phyloP scores from a whole-genome alignment of 2,329 filamentous ascomycete genomes.

The Verticillium longisporum region DNA sequence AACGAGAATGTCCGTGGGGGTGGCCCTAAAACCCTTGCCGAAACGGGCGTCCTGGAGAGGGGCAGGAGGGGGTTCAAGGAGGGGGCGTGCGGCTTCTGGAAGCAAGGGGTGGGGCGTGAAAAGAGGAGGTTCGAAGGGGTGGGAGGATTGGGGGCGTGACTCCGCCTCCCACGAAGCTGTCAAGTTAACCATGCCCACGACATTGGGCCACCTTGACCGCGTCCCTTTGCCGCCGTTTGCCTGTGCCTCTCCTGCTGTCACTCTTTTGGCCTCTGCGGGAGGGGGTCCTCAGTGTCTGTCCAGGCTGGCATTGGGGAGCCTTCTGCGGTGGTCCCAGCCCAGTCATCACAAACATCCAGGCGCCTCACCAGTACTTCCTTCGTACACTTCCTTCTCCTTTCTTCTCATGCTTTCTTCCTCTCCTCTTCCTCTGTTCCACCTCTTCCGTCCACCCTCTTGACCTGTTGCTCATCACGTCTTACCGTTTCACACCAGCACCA shows the following conservation, averaged over 20 bases:
- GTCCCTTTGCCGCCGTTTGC: not conserved
- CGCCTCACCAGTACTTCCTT: not conserved
- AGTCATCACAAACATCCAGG: not conserved
- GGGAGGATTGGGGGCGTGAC: not conserved
- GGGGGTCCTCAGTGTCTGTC: not conserved
- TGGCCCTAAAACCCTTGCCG: not conserved
- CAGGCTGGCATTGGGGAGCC: not conserved
- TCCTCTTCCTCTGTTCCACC: not conserved
- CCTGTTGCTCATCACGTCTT: not conserved
- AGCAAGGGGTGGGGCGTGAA: not conserved
- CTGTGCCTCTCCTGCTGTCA: not conserved
- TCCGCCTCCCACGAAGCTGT: not conserved
- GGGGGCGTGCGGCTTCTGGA: not conserved
- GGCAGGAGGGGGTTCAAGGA: not conserved
- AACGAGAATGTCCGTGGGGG: not conserved
- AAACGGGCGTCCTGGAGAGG: not conserved
- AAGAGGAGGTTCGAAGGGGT: not conserved
- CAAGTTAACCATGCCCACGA: not conserved
- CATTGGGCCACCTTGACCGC: not conserved
- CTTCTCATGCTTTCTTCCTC: slow-evolving; percentile 2
- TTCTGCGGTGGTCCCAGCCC: not conserved
- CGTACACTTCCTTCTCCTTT: slow-evolving; percentile 4
- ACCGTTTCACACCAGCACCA: not conserved
- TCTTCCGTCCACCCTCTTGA: not conserved
- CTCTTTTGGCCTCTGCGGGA: not conserved